Percentiles rank a stretch among this genome's conserved stretches.
phyloP scores from a whole-genome alignment of 352 stramenopile species.

The Paralagenidium karlingii region DNA sequence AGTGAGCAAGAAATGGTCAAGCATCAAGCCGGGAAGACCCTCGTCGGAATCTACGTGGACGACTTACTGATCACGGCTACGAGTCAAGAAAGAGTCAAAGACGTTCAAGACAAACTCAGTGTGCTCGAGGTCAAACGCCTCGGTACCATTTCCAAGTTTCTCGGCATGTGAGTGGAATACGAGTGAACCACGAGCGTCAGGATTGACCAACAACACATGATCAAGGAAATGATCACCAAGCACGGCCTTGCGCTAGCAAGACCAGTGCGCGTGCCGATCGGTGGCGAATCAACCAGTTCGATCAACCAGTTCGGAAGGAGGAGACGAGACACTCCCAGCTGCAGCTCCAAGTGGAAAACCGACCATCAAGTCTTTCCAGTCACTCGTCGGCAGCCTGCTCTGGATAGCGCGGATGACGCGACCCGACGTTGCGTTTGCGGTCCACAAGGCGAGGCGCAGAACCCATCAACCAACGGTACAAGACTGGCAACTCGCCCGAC shows the following conservation, averaged over 20 bases:
- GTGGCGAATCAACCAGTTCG: not conserved
- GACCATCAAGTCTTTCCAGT: constrained; percentile 13
- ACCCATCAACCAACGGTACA: constrained; percentile 3
- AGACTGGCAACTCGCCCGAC: constrained; percentile 9
- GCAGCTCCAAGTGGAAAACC: not conserved
- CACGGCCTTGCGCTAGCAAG: constrained; percentile 7
- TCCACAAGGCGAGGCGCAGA: constrained; percentile 7
- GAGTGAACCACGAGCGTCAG: constrained; percentile 1
- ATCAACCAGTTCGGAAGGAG: no score
- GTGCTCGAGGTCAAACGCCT: constrained; percentile 16
- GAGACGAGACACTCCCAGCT: not conserved
- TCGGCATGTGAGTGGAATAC: constrained; percentile 13
- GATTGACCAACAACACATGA: constrained; percentile 9
- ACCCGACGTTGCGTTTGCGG: constrained; percentile 12
- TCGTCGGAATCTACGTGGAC: constrained; percentile 14
- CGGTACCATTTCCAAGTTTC: constrained; percentile 7
- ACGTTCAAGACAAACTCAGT: constrained; percentile 4
- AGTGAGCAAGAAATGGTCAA: constrained; percentile 12
- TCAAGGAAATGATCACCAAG: constrained; percentile 10
- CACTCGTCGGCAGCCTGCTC: constrained; percentile 16
- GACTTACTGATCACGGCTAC: constrained; percentile 15
- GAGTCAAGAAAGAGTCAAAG: not conserved
- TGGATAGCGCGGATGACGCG: constrained; percentile 14
- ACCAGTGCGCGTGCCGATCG: constrained; percentile 4
- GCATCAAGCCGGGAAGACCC: not conserved